A percentile compares a stretch with the other conserved stretches of the same genome.
Conservation (phyloP, 2,329 filamentous ascomycete species). For the Ophiostoma sp. region DNA sequence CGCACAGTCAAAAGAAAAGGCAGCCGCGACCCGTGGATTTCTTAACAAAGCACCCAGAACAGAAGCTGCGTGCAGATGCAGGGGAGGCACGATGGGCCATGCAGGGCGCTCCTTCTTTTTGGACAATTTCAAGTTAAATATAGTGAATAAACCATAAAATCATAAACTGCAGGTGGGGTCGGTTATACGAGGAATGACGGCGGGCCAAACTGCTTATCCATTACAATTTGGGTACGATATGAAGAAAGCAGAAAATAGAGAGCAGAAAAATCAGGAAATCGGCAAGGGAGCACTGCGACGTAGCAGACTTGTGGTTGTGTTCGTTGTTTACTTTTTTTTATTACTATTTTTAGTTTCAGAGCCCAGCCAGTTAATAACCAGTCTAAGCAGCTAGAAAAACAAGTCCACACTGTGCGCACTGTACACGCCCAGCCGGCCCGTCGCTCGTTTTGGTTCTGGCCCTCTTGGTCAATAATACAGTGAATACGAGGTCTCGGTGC, state of each 20-base stretch:
- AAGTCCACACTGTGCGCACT: not conserved
- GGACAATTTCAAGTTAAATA: not conserved
- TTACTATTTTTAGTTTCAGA: not conserved
- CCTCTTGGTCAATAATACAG: not conserved
- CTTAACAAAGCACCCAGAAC: not conserved
- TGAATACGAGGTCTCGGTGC: slow-evolving; percentile 9
- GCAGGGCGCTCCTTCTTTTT: not conserved
- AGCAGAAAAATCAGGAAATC: not conserved
- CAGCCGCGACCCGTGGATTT: not conserved
- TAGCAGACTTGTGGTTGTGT: not conserved
- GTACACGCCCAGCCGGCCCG: not conserved
- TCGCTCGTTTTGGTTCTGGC: not conserved
- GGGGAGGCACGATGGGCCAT: slow-evolving; percentile 9
- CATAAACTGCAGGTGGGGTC: not conserved
- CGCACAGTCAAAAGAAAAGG: not conserved
- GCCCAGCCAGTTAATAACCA: no score
- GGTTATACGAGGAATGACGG: not conserved
- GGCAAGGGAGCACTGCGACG: not conserved
- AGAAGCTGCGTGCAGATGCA: slow-evolving; percentile 13
- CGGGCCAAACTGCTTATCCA: not conserved
- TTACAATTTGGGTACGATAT: not conserved
- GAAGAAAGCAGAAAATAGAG: no score
- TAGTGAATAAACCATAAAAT: not conserved
- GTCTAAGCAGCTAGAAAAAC: no score
- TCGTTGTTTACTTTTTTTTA: not conserved